phyloP scores from a whole-genome alignment of 306 rosid genomes.

The Corylus americana region DNA sequence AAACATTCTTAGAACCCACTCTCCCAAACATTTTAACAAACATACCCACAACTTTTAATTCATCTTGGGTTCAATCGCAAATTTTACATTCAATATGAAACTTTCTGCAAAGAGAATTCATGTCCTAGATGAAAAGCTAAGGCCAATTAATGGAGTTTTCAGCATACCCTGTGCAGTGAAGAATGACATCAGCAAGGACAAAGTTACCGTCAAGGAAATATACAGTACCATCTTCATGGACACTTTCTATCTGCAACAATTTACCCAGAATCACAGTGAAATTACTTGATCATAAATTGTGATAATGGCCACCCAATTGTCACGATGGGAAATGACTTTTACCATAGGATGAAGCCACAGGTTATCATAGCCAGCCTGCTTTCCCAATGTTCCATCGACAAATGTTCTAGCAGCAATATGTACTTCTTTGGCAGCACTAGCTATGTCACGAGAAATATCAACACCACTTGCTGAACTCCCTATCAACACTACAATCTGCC shows the following conservation, averaged over 20 bases:
- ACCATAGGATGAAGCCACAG: slow-evolving; percentile 90
- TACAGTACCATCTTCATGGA: slow-evolving; percentile 62
- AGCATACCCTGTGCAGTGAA: slow-evolving; percentile 82
- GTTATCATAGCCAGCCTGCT: slow-evolving; percentile 48
- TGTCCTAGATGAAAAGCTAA: not conserved
- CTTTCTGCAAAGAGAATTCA: too few species aligned
- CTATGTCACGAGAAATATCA: slow-evolving; percentile 73
- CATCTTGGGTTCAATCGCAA: too few species aligned
- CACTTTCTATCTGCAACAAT: slow-evolving; percentile 59
- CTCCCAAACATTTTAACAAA: not conserved
- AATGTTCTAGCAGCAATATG: slow-evolving; percentile 64
- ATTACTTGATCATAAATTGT: not conserved
- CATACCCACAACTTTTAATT: too few species aligned
- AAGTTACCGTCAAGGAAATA: slow-evolving; percentile 57
- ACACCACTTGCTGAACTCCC: slow-evolving; percentile 68
- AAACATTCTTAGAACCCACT: not conserved
- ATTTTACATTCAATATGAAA: too few species aligned
- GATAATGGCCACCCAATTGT: slow-evolving; percentile 17
- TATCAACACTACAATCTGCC: slow-evolving; percentile 67
- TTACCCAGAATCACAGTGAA: not conserved
- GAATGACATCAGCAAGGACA: slow-evolving; percentile 59
- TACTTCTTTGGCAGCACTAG: slow-evolving; percentile 72
- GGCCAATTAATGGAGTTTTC: slow-evolving; percentile 5
- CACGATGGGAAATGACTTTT: slow-evolving; percentile 23
- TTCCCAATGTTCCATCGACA: slow-evolving; percentile 34